Percentiles rank a stretch among this genome's conserved stretches.
These are phyloP conservation scores for Fusarium pseudoanthophilum DNA, from an alignment of 2,329 filamentous ascomycete genomes.

Conservation along the genomic window DNA sequence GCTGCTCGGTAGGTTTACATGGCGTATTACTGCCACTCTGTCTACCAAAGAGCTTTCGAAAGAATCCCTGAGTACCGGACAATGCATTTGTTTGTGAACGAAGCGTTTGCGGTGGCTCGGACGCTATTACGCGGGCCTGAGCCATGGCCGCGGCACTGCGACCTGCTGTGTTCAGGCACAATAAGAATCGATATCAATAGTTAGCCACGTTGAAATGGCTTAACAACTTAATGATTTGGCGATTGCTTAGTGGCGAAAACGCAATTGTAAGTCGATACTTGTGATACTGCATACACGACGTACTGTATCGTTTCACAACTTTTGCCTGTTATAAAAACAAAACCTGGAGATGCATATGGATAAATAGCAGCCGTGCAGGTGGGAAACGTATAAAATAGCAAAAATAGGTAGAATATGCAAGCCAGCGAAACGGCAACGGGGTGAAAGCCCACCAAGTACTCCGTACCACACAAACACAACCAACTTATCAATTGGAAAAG, in stretches of 20 bases:
- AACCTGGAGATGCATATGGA: constrained; percentile 16
- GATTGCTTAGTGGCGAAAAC: constrained; percentile 23
- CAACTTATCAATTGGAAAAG: constrained; percentile 32
- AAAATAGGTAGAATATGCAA: constrained; percentile 13
- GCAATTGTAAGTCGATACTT: constrained; percentile 22
- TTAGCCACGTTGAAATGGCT: constrained; percentile 16
- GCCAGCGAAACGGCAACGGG: constrained; percentile 28
- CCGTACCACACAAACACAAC: constrained; percentile 17
- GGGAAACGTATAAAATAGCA: constrained; percentile 26
- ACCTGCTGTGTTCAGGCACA: constrained; percentile 22
- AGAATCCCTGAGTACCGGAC: constrained; percentile 42
- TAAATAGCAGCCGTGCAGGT: constrained; percentile 28
- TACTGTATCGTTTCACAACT: constrained; percentile 31
- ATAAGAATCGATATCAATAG: constrained; percentile 8
- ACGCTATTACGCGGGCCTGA: constrained; percentile 44
- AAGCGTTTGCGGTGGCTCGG: constrained; percentile 43
- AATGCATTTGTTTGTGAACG: constrained; percentile 40
- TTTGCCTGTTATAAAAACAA: constrained; percentile 25
- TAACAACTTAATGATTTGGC: constrained; percentile 19
- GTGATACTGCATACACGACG: constrained; percentile 31
- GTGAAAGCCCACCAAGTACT: constrained; percentile 28
- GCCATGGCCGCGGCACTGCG: constrained; percentile 47
- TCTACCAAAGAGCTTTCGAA: constrained; percentile 46
- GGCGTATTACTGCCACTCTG: constrained; percentile 25
- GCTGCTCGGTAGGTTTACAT: constrained; percentile 26